A percentile compares a stretch with the other conserved stretches of the same genome.
phyloP scores from a whole-genome alignment of 2,329 filamentous ascomycete species.

The Hypoxylon sp. region DNA sequence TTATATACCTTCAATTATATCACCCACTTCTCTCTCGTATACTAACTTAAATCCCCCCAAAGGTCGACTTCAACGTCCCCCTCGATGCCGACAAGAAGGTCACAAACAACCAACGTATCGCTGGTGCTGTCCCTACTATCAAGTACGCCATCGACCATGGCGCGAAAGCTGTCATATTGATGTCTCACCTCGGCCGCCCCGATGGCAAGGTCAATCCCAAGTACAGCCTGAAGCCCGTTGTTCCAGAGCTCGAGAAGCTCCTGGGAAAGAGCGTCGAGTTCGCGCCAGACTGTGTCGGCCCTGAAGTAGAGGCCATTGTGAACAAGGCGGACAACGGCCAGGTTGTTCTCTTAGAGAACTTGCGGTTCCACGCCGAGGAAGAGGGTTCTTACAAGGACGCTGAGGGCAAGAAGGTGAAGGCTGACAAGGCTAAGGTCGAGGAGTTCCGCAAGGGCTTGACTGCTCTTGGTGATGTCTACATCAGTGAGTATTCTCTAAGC shows the following conservation, averaged over 20 bases:
- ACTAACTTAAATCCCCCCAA: conserved; percentile 46
- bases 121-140: conserved; percentile 94
- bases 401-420: conserved; percentile 97
- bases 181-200: conserved; percentile 98
- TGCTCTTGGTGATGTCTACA: conserved; percentile 92
- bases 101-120: conserved; percentile 99
- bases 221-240: conserved; percentile 94
- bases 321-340: conserved; percentile 85
- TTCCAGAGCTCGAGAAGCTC: conserved; percentile 91
- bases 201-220: conserved; percentile 91
- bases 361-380: conserved; percentile 98
- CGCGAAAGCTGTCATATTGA: conserved; percentile 93
- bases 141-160: conserved; percentile 92
- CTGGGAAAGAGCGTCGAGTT: conserved; percentile 88
- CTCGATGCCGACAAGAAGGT: conserved; percentile 93
- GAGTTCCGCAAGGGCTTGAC: conserved; percentile 97
- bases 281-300: conserved; percentile 89
- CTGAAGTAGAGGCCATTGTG: conserved; percentile 90
- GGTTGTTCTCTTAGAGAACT: conserved; percentile 94
- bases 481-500: conserved; percentile 76
- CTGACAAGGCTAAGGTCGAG: conserved; percentile 91
- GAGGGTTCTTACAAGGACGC: conserved; percentile 96
- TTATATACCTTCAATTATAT: conserved; percentile 13
- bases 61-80: conserved; percentile 99
- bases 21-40: conserved; percentile 11